Evolutionary conservation across 768 basidiomycete species (phyloP), one percentile per base, ranked within the genome.

Genomic region (Agaricus sinodeliciosus): DNA sequence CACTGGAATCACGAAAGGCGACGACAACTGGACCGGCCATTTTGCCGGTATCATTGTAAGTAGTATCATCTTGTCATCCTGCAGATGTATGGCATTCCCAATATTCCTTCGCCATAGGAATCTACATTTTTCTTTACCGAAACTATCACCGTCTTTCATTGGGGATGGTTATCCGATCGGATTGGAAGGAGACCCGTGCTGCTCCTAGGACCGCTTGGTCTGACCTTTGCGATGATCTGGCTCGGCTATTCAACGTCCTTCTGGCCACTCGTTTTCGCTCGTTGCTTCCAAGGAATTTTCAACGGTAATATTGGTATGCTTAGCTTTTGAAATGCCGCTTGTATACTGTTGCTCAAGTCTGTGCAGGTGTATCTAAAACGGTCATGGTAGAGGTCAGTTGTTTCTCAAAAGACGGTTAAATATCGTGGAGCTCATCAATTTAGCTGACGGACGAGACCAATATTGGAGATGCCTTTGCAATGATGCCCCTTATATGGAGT

Each of bases 41-140:
- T 79, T 73, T 63, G 76, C 74, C 42, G 76, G 76, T 6, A 49
- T 78, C 35, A 72, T 79, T 25, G 77, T 76, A 46, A 56, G 68
- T 60, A 0, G 5, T 8, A 18, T 27, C 42, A 31, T 11, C 13
- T 3, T 34, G 16, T 31, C 4, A 12, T 3, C 15, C 15, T 16
- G 37, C 12, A 15, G 4, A 9, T 39, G 9, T n/a, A 26, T 22
- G 42, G 9, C 28, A 9, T 28, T 9, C 11, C 18, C 3, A 8
- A 12, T 15, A 19, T 18, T 43, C 37, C 28, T 11, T 31, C 31
- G 22, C 31, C 31, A 7, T 49, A 76, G 74, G 70, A 74, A 63
- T 76, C 75, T 6, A 60, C 65, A 0, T 76, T 75, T 60, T 76
- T 74, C 60, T 60, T 73, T 26, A 63, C 74, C 11, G 74, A 78